These are phyloP conservation scores for Albizia julibrissin DNA, from an alignment of 306 rosid genomes.

Conservation along the genomic window DNA sequence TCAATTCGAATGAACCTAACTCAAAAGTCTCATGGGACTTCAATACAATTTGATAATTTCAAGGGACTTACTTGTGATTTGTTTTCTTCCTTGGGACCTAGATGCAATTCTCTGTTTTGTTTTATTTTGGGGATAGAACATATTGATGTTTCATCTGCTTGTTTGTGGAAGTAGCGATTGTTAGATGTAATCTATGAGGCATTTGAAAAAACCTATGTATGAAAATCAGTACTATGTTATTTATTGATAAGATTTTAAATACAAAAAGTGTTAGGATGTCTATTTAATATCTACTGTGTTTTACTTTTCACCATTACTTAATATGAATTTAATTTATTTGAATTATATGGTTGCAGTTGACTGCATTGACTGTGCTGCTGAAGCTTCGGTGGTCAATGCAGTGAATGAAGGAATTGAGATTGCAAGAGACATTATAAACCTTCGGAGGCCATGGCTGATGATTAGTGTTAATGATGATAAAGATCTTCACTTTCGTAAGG, in stretches of 20 bases:
- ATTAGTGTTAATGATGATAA: constrained; percentile 86
- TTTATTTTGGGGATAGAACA: not conserved
- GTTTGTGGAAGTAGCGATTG: not conserved
- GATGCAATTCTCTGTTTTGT: too few species aligned
- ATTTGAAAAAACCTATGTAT: not conserved
- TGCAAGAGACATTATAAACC: constrained; percentile 52
- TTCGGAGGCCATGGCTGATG: constrained; percentile 87
- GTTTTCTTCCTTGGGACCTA: too few species aligned
- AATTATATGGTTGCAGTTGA: constrained; percentile 67
- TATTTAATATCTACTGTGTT: not conserved
- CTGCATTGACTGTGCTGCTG: constrained; percentile 98
- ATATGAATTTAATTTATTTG: not conserved
- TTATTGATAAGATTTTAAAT: not conserved
- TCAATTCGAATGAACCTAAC: too few species aligned
- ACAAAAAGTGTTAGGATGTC: not conserved
- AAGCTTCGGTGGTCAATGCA: constrained; percentile 78
- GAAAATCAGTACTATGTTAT: not conserved
- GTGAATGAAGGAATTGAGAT: constrained; percentile 90
- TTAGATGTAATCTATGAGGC: not conserved
- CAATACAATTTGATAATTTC: too few species aligned
- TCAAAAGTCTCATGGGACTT: too few species aligned
- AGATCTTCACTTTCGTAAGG: constrained; percentile 95
- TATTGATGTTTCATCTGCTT: not conserved
- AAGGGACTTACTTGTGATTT: too few species aligned
- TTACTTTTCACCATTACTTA: not conserved